Percentiles rank a stretch among this genome's conserved stretches.
Evolutionary conservation across 2,329 filamentous ascomycete genomes (phyloP).

Genomic region (Xylaria hypoxylon): DNA sequence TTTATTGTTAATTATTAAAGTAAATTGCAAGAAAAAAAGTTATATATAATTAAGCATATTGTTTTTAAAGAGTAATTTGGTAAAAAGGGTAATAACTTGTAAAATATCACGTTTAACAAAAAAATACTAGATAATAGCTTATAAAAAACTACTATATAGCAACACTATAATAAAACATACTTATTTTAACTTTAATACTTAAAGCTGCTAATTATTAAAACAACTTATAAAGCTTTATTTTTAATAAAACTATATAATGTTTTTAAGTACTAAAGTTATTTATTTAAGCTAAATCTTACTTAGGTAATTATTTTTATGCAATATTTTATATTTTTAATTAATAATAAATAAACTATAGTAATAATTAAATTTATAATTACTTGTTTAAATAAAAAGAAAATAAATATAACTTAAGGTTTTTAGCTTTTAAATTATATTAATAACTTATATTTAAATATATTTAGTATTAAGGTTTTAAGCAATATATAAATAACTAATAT

Average conservation of each 20-base stretch:
- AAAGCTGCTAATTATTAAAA: conserved; percentile 68
- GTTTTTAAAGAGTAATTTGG: conserved; percentile 60
- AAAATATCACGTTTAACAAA: conserved; percentile 67
- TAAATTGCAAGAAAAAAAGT: conserved; percentile 58
- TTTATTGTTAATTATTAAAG: conserved; percentile 68
- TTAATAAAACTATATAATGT: conserved; percentile 71
- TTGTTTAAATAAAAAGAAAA: conserved; percentile 74
- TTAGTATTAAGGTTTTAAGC: conserved; percentile 76
- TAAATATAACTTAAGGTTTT: conserved; percentile 76
- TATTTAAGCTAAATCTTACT: conserved; percentile 68
- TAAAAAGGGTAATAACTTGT: conserved; percentile 60
- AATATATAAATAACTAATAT: conserved; percentile 76
- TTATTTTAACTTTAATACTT: conserved; percentile 60
- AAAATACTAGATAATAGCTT: conserved; percentile 53
- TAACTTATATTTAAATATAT: conserved; percentile 78
- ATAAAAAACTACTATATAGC: conserved; percentile 58
- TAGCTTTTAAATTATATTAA: conserved; percentile 72
- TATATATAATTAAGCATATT: conserved; percentile 66
- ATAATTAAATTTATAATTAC: conserved; percentile 98
- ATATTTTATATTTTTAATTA: conserved; percentile 25
- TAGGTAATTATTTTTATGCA: conserved; percentile 56
- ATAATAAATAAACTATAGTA: conserved; percentile 69
- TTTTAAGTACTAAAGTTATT: conserved; percentile 68
- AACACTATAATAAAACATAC: conserved; percentile 70
- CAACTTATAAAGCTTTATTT: conserved; percentile 65